phyloP scores from a whole-genome alignment of 768 basidiomycete species.

The Leucocoprinus sp. region DNA sequence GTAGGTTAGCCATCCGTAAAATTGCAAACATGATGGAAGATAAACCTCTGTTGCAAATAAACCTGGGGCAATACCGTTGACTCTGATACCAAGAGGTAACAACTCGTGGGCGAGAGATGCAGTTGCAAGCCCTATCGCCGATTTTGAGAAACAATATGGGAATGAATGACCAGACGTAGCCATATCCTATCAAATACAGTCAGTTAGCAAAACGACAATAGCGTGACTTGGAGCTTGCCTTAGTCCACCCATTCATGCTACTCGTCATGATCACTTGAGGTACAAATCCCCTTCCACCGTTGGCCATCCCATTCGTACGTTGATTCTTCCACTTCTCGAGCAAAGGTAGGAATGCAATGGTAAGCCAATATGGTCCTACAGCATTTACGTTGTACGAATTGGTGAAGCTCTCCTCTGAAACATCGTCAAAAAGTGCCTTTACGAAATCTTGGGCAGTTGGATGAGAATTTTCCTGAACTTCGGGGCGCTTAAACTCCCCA shows the following conservation, averaged over 20 bases:
- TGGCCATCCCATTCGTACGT: slow-evolving; percentile 8
- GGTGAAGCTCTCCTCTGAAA: slow-evolving; percentile 30
- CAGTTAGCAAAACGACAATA: not conserved
- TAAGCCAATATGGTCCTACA: slow-evolving; percentile 44
- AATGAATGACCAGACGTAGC: slow-evolving; percentile 30
- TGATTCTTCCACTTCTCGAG: slow-evolving; percentile 36
- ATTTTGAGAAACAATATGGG: slow-evolving; percentile 42
- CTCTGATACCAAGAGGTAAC: slow-evolving; percentile 36
- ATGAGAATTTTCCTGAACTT: slow-evolving; percentile 9
- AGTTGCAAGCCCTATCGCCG: slow-evolving; percentile 39
- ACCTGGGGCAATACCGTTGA: slow-evolving; percentile 42
- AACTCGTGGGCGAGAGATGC: slow-evolving; percentile 39
- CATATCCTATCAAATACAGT: slow-evolving; percentile 24
- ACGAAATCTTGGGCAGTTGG: slow-evolving; percentile 30
- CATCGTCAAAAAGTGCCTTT: slow-evolving; percentile 29
- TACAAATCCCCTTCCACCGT: slow-evolving; percentile 27
- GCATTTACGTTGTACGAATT: slow-evolving; percentile 30
- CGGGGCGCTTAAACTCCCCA: slow-evolving; percentile 22
- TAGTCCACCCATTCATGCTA: slow-evolving; percentile 47
- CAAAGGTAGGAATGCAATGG: slow-evolving; percentile 48
- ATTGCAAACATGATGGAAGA: not conserved
- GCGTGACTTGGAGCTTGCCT: slow-evolving; percentile 25
- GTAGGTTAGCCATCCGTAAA: not conserved
- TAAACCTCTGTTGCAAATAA: slow-evolving; percentile 24
- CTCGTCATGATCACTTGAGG: slow-evolving; percentile 43